Evolutionary conservation across 495 filamentous ascomycete species (phyloP).

Genomic region (Trichoderma reesei): DNA sequence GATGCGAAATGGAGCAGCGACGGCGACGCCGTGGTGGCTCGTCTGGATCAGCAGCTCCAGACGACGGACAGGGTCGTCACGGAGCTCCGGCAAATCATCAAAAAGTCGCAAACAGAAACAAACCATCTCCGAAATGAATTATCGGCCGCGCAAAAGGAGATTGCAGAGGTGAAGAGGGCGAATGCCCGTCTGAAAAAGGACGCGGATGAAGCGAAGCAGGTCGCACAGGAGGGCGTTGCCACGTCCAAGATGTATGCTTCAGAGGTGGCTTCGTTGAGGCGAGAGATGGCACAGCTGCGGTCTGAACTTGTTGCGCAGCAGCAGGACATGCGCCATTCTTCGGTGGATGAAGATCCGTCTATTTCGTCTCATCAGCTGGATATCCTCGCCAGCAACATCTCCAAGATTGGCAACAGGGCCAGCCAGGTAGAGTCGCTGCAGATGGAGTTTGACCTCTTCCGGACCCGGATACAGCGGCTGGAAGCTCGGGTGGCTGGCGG

Average conservation of each 20-base stretch:
- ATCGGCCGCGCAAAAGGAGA: neutral
- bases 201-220: neutral
- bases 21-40: constrained; percentile 6
- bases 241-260: constrained; percentile 10
- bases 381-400: constrained; percentile 27
- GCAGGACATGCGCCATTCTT: constrained; percentile 10
- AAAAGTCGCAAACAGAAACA: neutral
- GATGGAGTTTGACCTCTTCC: constrained; percentile 32
- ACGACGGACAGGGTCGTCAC: constrained; percentile 1
- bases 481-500: constrained; percentile 14
- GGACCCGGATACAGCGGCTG: constrained; percentile 24
- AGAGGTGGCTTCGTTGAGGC: constrained; percentile 15
- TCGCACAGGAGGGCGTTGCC: constrained; percentile 7
- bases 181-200: neutral
- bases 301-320: constrained; percentile 23
- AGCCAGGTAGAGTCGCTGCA: constrained; percentile 31
- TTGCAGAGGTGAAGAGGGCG: neutral
- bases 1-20: constrained; percentile 14
- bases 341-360: constrained; percentile 6
- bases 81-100: neutral
- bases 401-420: constrained; percentile 27
- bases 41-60: constrained; percentile 16
- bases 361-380: constrained; percentile 28
- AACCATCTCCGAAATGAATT: neutral
- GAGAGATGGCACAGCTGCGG: constrained; percentile 19